Evolutionary conservation across 805 yeast genomes (phyloP), one percentile per base, ranked within the genome.

Genomic region (Sugiyamaella valdiviana): DNA sequence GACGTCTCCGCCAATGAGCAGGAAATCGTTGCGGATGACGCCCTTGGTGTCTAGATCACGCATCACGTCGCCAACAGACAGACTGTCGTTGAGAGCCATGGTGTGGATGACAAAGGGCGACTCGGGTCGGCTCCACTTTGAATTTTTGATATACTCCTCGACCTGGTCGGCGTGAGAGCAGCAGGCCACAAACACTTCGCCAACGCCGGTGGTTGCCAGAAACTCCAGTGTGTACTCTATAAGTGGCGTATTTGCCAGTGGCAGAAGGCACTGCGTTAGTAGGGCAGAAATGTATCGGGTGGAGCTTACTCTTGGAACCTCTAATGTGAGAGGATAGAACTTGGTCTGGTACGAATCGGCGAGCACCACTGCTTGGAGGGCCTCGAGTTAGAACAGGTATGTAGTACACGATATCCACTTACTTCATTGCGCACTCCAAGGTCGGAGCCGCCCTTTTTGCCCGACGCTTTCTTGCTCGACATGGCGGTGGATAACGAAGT

Each of bases 31-130:
- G 1, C 85, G 80, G 45, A 93, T 86, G 49, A 91, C 70, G 5
- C 96, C 96, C 58, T 95, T 75, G 52, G 86, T 82, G 65, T 93
- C 99, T 50, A 93, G 71, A 62, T 91, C 98, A 64, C 99, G 77
- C 95, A 93, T 86, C 17, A 95, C 95, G 68, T 93, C 99, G 56
- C 99, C 99, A 9, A 91, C 95, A 22, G 95, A 85, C 65, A 90
- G 72, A 9, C 93, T 82, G 64, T 91, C 96, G 42, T 88, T 79
- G 20, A 95, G 80, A 74, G 85, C 77, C 46, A 91, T 78, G 2
- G 95, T 84, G 42, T 80, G 78, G 40, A 93, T 76, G 48, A 78
- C 77, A 65, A 93, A 91, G 1, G 97, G 96, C 2, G 95, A 79
- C 62, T 82, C 78, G 5, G 67, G 50, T 5, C 58, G 42, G 42